Evolutionary conservation across 768 basidiomycete genomes (phyloP).

Genomic region (Kwoniella dendrophila): DNA sequence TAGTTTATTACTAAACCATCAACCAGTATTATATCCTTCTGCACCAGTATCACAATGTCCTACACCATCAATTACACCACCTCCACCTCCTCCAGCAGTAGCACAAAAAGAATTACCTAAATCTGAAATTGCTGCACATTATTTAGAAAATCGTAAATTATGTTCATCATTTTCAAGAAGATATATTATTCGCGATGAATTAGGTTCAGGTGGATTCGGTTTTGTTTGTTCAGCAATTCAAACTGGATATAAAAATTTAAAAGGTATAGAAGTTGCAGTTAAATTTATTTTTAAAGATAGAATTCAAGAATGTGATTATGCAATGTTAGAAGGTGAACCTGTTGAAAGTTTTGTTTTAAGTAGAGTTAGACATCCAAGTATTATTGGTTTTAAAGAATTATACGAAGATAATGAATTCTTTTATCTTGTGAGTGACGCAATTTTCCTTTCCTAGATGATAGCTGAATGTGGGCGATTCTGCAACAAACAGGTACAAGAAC

Average conservation of each 20-base stretch:
- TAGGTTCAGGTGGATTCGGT: constrained; percentile 90
- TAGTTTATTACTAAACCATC: constrained; percentile 12
- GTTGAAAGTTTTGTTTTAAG: constrained; percentile 77
- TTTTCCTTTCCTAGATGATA: neutral
- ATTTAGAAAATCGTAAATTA: constrained; percentile 34
- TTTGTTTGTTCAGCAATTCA: constrained; percentile 87
- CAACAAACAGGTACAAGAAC: constrained; percentile 89
- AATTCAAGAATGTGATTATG: constrained; percentile 52
- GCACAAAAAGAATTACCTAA: constrained; percentile 2
- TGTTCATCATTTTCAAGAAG: constrained; percentile 45
- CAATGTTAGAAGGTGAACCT: constrained; percentile 58
- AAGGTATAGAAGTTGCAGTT: constrained; percentile 77
- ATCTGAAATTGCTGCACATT: constrained; percentile 30
- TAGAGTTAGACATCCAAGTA: constrained; percentile 72
- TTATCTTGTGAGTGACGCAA: constrained; percentile 69
- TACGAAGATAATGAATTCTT: constrained; percentile 83
- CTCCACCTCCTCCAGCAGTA: constrained; percentile 1
- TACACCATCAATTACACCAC: constrained; percentile 4
- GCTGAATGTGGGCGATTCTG: neutral
- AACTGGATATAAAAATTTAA: constrained; percentile 55
- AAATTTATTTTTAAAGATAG: constrained; percentile 89
- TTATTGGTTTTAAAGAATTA: constrained; percentile 79
- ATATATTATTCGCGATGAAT: constrained; percentile 55
- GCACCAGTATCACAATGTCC: constrained; percentile 12
- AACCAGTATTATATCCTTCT: constrained; percentile 16